Evolutionary conservation across 2,329 filamentous ascomycete species (phyloP).

Genomic region (Fusarium sp.): DNA sequence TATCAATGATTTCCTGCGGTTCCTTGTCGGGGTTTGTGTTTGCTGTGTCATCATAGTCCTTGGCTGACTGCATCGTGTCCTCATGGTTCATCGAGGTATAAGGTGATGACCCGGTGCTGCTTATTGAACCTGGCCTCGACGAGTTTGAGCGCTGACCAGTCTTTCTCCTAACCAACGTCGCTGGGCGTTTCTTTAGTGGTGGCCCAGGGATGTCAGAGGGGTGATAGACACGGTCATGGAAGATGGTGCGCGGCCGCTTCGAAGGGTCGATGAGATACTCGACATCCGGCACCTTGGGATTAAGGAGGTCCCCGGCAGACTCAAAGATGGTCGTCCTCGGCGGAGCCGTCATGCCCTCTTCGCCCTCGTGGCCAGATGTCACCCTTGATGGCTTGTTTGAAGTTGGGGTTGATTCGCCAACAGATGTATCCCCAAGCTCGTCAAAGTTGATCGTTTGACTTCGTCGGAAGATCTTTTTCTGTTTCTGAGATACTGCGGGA

Average conservation of each 20-base stretch:
- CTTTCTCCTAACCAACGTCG: slow-evolving; percentile 52
- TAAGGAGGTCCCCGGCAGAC: slow-evolving; percentile 91
- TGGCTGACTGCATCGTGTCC: slow-evolving; percentile 58
- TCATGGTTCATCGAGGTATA: slow-evolving; percentile 53
- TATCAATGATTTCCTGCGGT: slow-evolving; percentile 60
- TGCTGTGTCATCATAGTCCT: slow-evolving; percentile 65
- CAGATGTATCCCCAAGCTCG: slow-evolving; percentile 16
- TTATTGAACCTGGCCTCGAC: slow-evolving; percentile 39
- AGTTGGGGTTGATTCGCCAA: slow-evolving; percentile 11
- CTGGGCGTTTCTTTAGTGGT: slow-evolving; percentile 69
- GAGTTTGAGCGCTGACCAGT: slow-evolving; percentile 43
- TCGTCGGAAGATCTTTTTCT: slow-evolving; percentile 78
- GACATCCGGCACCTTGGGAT: slow-evolving; percentile 84
- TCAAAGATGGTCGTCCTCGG: slow-evolving; percentile 95
- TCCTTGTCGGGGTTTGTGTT: slow-evolving; percentile 61
- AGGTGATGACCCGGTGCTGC: slow-evolving; percentile 51
- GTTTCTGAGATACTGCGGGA: slow-evolving; percentile 66
- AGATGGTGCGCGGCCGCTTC: slow-evolving; percentile 87
- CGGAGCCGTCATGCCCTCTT: slow-evolving; percentile 72
- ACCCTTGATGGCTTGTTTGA: slow-evolving; percentile 51
- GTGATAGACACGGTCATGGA: slow-evolving; percentile 96
- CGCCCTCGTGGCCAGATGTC: slow-evolving; percentile 64
- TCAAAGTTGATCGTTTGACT: slow-evolving; percentile 75
- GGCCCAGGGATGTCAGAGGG: slow-evolving; percentile 91
- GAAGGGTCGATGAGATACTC: slow-evolving; percentile 88